These are phyloP conservation scores for Pisolithus marmoratus DNA, from an alignment of 768 basidiomycete genomes.

Conservation along the genomic window DNA sequence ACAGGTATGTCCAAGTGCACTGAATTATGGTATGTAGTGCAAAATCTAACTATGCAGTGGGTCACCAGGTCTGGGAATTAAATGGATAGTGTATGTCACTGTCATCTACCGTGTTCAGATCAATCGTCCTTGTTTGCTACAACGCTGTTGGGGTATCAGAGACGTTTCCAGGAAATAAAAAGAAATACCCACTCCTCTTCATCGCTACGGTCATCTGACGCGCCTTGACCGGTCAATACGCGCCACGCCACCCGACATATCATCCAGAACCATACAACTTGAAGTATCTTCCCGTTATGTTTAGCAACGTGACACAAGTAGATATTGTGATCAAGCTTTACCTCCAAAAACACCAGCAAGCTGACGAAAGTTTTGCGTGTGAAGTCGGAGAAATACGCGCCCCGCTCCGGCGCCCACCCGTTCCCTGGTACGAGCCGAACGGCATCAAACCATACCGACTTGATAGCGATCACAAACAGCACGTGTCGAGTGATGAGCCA, in stretches of 20 bases:
- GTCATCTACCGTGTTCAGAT: slow-evolving; percentile 19
- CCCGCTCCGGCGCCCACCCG: slow-evolving; percentile 53
- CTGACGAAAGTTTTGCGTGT: slow-evolving; percentile 44
- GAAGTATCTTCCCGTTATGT: slow-evolving; percentile 47
- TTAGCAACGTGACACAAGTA: slow-evolving; percentile 3
- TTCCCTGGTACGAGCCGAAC: slow-evolving; percentile 41
- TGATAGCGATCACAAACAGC: slow-evolving; percentile 69
- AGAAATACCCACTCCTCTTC: slow-evolving; percentile 55
- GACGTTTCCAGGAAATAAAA: neutral
- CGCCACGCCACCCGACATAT: slow-evolving; percentile 80
- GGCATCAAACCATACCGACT: slow-evolving; percentile 49
- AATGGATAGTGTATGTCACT: slow-evolving; percentile 12
- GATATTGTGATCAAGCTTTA: slow-evolving; percentile 21
- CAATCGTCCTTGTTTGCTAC: slow-evolving; percentile 22
- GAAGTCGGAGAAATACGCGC: slow-evolving; percentile 47
- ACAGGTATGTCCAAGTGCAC: neutral
- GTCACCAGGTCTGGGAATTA: slow-evolving; percentile 19
- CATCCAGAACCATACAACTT: slow-evolving; percentile 81
- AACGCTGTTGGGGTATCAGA: slow-evolving; percentile 14
- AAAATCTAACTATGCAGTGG: slow-evolving; percentile 22
- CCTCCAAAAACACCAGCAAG: slow-evolving; percentile 60
- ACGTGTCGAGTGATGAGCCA: slow-evolving; percentile 91
- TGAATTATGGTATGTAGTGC: slow-evolving; percentile 24
- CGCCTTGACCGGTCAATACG: slow-evolving; percentile 68
- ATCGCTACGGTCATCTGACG: slow-evolving; percentile 83